Conservation (phyloP, 2,329 filamentous ascomycete genomes). For the Blastomyces silverae region DNA sequence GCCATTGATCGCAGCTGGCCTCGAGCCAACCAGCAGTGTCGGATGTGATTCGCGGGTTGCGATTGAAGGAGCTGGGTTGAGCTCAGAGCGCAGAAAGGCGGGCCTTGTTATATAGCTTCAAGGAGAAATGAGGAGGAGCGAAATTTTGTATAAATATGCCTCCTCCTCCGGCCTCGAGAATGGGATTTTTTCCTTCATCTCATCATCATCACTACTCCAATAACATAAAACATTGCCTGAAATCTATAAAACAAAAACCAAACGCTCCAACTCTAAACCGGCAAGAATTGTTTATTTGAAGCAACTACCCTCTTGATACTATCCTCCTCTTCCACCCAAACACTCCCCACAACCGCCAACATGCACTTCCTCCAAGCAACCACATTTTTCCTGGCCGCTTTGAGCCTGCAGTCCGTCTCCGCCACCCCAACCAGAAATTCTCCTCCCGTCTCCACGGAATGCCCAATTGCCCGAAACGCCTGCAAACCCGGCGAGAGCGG, state of each 20-base stretch:
- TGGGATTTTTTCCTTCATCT: neutral
- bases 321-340: neutral
- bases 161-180: neutral
- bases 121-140: neutral
- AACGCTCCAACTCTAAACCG: neutral
- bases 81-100: neutral
- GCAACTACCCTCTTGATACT: neutral
- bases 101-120: neutral
- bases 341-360: neutral
- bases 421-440: neutral
- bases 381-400: neutral
- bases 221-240: neutral
- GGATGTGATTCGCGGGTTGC: neutral
- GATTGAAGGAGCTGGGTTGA: neutral
- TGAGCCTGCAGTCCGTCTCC: neutral
- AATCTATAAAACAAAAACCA: neutral
- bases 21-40: neutral
- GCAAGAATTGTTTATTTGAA: neutral
- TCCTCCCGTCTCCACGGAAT: neutral
- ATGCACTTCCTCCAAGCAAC: conserved; percentile 4
- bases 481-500: conserved; percentile 7
- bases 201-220: neutral
- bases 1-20: neutral
- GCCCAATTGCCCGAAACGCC: neutral
- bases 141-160: neutral